Evolutionary conservation across 768 basidiomycete genomes (phyloP).

Genomic region (Boletus pseudopeckii): DNA sequence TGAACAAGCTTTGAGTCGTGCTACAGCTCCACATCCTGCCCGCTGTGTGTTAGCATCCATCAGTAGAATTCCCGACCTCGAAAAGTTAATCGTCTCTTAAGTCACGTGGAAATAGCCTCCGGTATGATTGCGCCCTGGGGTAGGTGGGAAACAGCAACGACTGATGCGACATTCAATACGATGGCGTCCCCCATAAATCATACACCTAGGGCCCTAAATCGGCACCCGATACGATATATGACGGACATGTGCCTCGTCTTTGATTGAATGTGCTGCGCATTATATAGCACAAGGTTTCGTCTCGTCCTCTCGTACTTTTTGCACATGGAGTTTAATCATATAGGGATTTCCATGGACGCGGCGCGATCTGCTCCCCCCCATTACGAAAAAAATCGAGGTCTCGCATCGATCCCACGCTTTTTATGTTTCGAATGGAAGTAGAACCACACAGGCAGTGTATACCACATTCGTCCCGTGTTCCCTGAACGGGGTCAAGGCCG

Average conservation of each 20-base stretch:
- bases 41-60: too few species aligned
- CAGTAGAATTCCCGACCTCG: too few species aligned
- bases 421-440: neutral
- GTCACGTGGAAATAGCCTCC: too few species aligned
- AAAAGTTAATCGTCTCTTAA: too few species aligned
- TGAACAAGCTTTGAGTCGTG: too few species aligned
- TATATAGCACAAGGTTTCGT: neutral
- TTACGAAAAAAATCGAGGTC: neutral
- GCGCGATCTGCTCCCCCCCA: neutral
- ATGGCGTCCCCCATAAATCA: too few species aligned
- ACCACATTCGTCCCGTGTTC: neutral
- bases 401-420: slow-evolving; percentile 1
- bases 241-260: neutral
- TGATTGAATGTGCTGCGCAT: neutral
- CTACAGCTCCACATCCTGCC: too few species aligned
- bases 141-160: too few species aligned
- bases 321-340: neutral
- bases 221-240: neutral
- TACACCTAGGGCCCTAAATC: neutral
- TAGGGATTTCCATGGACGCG: neutral
- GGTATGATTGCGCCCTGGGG: too few species aligned
- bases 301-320: neutral
- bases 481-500: neutral
- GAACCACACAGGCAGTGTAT: too few species aligned
- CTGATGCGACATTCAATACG: too few species aligned